Evolutionary conservation across 495 filamentous ascomycete species (phyloP).

Genomic region (Neurospora sp.): DNA sequence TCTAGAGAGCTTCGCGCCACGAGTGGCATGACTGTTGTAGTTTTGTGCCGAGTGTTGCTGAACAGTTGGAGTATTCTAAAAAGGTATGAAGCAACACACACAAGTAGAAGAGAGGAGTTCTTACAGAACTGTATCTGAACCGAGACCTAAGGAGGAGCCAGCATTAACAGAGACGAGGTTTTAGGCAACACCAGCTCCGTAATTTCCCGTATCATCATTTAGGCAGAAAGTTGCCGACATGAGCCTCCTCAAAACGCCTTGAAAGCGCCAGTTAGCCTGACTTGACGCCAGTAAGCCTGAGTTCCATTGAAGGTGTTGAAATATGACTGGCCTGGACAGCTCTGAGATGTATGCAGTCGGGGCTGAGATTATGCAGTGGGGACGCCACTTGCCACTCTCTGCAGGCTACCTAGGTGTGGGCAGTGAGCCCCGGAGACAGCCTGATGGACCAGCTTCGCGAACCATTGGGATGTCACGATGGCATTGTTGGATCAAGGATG

Average conservation of each 20-base stretch:
- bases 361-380: no score
- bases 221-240: background rate
- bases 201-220: background rate
- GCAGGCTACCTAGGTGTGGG: no score
- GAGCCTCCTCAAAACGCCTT: background rate
- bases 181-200: background rate
- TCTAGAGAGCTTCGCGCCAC: background rate
- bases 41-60: background rate
- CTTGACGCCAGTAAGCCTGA: background rate
- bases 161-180: background rate
- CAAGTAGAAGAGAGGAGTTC: background rate
- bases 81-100: background rate
- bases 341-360: no score
- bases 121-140: background rate
- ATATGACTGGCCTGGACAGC: background rate
- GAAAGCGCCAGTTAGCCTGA: background rate
- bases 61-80: background rate
- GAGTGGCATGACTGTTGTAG: slow-evolving; percentile 2
- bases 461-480: no score
- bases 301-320: background rate
- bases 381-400: no score
- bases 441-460: no score
- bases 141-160: background rate
- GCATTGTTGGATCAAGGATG: no score
- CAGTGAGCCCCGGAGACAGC: no score